Evolutionary conservation across 805 yeast species (phyloP).

Genomic region (Saccharomycopsis lassenensis): DNA sequence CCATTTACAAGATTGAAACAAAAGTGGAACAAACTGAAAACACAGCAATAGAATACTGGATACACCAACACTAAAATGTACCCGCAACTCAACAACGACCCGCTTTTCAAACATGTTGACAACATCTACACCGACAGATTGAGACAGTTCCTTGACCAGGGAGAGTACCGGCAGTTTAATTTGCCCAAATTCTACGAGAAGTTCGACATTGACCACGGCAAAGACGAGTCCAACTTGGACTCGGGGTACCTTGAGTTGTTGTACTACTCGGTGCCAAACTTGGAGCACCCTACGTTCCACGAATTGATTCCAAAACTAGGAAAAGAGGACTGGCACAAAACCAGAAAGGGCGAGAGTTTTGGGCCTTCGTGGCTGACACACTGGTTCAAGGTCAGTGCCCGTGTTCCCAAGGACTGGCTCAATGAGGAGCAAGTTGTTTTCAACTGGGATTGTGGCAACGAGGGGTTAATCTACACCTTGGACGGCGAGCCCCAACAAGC

Average conservation of each 20-base stretch:
- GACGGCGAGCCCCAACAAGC: slow-evolving; percentile 71
- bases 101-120: slow-evolving; percentile 70
- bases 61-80: too few species aligned
- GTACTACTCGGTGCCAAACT: slow-evolving; percentile 65
- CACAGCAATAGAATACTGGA: too few species aligned
- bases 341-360: slow-evolving; percentile 61
- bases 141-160: slow-evolving; percentile 71
- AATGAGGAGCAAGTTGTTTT: slow-evolving; percentile 45
- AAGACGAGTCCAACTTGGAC: slow-evolving; percentile 23
- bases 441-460: slow-evolving; percentile 81
- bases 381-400: slow-evolving; percentile 69
- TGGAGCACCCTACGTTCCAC: slow-evolving; percentile 52
- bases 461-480: slow-evolving; percentile 65
- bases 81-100: slow-evolving; percentile 30
- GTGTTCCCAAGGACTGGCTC: slow-evolving; percentile 46
- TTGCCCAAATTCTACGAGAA: slow-evolving; percentile 73
- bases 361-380: slow-evolving; percentile 98
- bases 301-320: slow-evolving; percentile 44
- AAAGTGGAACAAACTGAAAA: too few species aligned
- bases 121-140: slow-evolving; percentile 60
- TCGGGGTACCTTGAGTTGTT: slow-evolving; percentile 42
- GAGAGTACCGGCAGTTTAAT: slow-evolving; percentile 61
- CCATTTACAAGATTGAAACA: too few species aligned
- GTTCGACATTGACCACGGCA: slow-evolving; percentile 37
- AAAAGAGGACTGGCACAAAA: slow-evolving; percentile 37